Base-by-base conservation (phyloP, 2,329 filamentous ascomycete species). In the Sporothrix inflata region DNA sequence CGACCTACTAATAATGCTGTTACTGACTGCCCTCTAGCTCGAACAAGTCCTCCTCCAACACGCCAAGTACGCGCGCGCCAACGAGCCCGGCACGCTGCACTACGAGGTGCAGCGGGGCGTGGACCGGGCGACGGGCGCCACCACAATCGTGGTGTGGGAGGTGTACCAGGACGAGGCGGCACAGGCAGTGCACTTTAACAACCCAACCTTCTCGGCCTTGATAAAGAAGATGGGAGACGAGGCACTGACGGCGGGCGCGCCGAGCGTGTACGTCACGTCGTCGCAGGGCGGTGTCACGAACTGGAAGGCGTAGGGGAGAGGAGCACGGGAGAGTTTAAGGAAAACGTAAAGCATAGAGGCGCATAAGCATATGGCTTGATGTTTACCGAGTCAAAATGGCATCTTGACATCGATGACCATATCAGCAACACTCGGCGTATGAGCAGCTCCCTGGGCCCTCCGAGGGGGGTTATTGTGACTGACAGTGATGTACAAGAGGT, bases 31-130 rank as follows among this genome's bases (percentile, higher is more conserved):
- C 34, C 47, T 49, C 8, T 30, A 61, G 55, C 19, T 61, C 57
- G 11, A 40, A 40, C 8, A 61, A 19, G 19, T 61, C 34, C 57
- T 61, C n/a, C 30, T 61, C 9, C 19, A 34, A 1, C 57, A 61
- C 34, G 57, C 57, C 57, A 34, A 61, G 57, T 61, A 61, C 19
- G 34, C 8, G 34, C 34, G 34, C 4, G 34, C 34, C 57, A 61
- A 61, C 57, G 57, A 61, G 34, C 34, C 57, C 34, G 57, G 57
- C 34, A 61, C 57, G 19, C 57, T 61, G 34, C 34, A 61, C 34
- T 61, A 61, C 57, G 34, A 61, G 16, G 16, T 61, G 19, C 57
- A 40, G 9, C 34, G 34, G 19, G 57, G 57, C 60, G 53, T 16
- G 11, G 27, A 57, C 12, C 53, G 53, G 12, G 53, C 34, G 27